A percentile compares a stretch with the other conserved stretches of the same genome.
Evolutionary conservation across 108 stramenopile species (phyloP).

Genomic region (Cylindrotheca fusiformis): DNA sequence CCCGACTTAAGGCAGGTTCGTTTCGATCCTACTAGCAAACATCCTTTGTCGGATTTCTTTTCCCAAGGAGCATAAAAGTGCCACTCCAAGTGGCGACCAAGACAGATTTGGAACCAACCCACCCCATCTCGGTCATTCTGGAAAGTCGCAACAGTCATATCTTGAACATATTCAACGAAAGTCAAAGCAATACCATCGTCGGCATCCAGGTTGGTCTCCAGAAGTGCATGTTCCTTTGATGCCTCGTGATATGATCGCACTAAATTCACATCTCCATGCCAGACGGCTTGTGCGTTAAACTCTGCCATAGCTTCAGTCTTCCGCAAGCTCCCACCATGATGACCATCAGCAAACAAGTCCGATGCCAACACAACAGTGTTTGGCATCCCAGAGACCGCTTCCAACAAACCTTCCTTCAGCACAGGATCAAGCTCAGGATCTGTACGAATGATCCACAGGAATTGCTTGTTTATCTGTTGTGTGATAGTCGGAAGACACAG

Average conservation of each 20-base stretch:
- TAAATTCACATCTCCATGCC: conserved; percentile 9
- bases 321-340: background rate
- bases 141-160: conserved; percentile 3
- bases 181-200: conserved; percentile 47
- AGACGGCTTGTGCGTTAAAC: conserved; percentile 2
- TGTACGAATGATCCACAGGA: conserved; percentile 49
- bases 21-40: background rate
- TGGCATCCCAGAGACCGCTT: background rate
- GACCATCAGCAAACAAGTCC: conserved; percentile 26
- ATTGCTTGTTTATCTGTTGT: conserved; percentile 34
- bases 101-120: conserved; percentile 56
- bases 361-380: conserved; percentile 40
- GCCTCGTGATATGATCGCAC: conserved; percentile 8
- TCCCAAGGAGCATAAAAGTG: conserved; percentile 20
- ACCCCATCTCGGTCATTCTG: background rate
- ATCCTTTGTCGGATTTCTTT: background rate
- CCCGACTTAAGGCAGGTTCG: background rate
- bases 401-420: conserved; percentile 2
- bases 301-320: background rate
- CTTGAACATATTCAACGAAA: conserved; percentile 39
- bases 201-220: conserved; percentile 54
- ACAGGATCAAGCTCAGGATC: conserved; percentile 35
- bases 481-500: conserved; percentile 47
- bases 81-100: conserved; percentile 34
- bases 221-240: conserved; percentile 7